These are phyloP conservation scores for Euphorbia peplus DNA, from an alignment of 345 rosid genomes.

Conservation along the genomic window DNA sequence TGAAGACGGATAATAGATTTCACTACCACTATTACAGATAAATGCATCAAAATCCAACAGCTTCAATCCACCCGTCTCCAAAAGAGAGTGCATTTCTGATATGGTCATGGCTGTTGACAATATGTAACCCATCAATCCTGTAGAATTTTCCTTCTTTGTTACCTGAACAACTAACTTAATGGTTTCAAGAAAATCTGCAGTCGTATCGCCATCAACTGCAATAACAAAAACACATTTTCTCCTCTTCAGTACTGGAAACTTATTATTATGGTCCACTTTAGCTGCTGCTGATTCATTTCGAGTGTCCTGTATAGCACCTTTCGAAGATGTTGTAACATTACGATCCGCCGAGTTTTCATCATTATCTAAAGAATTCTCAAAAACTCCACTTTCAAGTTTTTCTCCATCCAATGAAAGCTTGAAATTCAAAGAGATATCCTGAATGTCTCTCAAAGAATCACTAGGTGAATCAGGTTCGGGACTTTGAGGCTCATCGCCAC, in stretches of 20 bases:
- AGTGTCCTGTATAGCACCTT: slow-evolving; percentile 21
- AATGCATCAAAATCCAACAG: slow-evolving; percentile 25
- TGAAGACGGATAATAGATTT: slow-evolving; percentile 24
- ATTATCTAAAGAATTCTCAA: slow-evolving; percentile 17
- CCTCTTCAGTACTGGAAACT: slow-evolving; percentile 15
- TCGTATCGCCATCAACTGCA: slow-evolving; percentile 19
- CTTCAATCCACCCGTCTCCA: slow-evolving; percentile 17
- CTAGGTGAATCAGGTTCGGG: slow-evolving; percentile 19
- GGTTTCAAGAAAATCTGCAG: slow-evolving; percentile 18
- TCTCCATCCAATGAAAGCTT: slow-evolving; percentile 27
- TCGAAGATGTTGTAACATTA: slow-evolving; percentile 31
- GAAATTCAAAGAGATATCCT: slow-evolving; percentile 22
- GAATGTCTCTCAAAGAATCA: slow-evolving; percentile 28
- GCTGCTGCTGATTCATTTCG: slow-evolving; percentile 14
- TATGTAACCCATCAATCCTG: slow-evolving; percentile 16
- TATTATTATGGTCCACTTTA: slow-evolving; percentile 3
- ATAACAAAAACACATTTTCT: slow-evolving; percentile 21
- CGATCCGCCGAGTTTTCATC: slow-evolving; percentile 16
- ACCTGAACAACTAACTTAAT: slow-evolving; percentile 13
- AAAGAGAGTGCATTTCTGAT: slow-evolving; percentile 20
- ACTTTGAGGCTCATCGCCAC: slow-evolving; percentile 15
- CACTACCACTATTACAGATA: slow-evolving; percentile 26
- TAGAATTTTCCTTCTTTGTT: slow-evolving; percentile 14
- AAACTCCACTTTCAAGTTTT: slow-evolving; percentile 12
- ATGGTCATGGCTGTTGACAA: slow-evolving; percentile 24